These are phyloP conservation scores for Cladorrhinum sp. DNA, from an alignment of 2,329 filamentous ascomycete species.

Conservation along the genomic window DNA sequence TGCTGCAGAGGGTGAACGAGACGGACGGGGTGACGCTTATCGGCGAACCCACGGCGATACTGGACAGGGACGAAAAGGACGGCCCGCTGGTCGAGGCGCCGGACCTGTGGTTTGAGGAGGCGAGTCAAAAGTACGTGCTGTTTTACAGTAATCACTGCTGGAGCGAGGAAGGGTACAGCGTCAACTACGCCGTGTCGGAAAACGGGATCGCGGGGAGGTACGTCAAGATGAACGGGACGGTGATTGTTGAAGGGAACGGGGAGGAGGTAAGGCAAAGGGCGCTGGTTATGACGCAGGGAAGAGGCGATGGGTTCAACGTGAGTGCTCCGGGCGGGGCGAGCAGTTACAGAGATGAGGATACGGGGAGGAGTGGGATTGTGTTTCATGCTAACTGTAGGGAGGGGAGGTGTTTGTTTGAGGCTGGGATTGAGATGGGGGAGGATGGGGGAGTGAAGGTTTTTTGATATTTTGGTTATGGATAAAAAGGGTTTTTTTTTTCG, in stretches of 20 bases:
- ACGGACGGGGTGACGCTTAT: conserved; percentile 51
- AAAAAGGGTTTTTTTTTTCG: neutral
- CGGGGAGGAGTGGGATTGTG: conserved; percentile 16
- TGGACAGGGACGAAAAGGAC: conserved; percentile 43
- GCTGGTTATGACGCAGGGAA: conserved; percentile 28
- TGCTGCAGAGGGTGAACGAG: conserved; percentile 49
- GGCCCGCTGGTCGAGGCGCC: conserved; percentile 62
- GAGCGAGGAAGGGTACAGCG: conserved; percentile 51
- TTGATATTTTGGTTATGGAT: neutral
- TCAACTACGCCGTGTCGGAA: conserved; percentile 55
- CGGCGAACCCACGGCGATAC: conserved; percentile 47
- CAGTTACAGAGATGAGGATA: neutral
- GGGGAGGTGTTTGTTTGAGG: conserved; percentile 25
- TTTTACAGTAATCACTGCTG: conserved; percentile 64
- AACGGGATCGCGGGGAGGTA: conserved; percentile 38
- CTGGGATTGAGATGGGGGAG: conserved; percentile 11
- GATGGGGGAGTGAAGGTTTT: neutral
- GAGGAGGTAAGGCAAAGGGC: neutral
- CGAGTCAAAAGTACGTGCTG: conserved; percentile 49
- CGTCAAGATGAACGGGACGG: conserved; percentile 20
- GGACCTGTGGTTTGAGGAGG: conserved; percentile 42
- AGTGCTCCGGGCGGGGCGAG: conserved; percentile 40
- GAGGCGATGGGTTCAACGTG: conserved; percentile 34
- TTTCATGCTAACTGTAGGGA: conserved; percentile 25
- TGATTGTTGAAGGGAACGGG: conserved; percentile 33